Evolutionary conservation across 2,329 filamentous ascomycete genomes (phyloP).

Genomic region (Eutypa lata): DNA sequence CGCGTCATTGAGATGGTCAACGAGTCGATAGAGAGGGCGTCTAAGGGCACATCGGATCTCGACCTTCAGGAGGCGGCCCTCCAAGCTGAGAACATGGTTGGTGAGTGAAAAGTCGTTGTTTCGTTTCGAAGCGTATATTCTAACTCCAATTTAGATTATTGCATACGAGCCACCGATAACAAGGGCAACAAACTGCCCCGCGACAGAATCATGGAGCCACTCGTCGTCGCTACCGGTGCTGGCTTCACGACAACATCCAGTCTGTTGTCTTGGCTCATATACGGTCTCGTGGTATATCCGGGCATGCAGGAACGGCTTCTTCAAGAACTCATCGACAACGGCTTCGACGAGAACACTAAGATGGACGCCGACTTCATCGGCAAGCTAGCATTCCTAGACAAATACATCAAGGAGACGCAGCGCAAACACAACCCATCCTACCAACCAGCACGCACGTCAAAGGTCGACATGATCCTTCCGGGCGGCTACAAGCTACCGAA

Average conservation of each 20-base stretch:
- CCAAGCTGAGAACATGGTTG: conserved; percentile 40
- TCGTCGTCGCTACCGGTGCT: conserved; percentile 53
- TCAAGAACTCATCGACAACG: conserved; percentile 54
- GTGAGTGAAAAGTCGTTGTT: conserved; percentile 10
- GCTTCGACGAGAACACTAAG: conserved; percentile 38
- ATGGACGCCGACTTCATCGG: conserved; percentile 46
- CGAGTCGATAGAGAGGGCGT: conserved; percentile 36
- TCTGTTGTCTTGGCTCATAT: conserved; percentile 56
- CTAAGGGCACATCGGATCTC: conserved; percentile 36
- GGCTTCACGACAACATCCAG: conserved; percentile 61
- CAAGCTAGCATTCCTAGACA: conserved; percentile 50
- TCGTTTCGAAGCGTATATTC: background rate
- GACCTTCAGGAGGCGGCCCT: conserved; percentile 47
- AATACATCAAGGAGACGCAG: conserved; percentile 60
- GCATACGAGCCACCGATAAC: conserved; percentile 49
- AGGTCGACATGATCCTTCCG: conserved; percentile 53
- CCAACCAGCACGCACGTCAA: conserved; percentile 57
- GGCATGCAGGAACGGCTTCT: conserved; percentile 55
- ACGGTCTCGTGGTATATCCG: conserved; percentile 48
- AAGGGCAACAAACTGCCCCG: conserved; percentile 52
- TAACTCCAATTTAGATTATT: conserved; percentile 40
- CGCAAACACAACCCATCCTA: conserved; percentile 59
- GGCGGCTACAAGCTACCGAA: conserved; percentile 56
- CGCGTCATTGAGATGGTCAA: conserved; percentile 34
- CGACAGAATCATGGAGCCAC: conserved; percentile 32